Conservation (phyloP, 768 basidiomycete species). For the Gelatoporia subvermispora region DNA sequence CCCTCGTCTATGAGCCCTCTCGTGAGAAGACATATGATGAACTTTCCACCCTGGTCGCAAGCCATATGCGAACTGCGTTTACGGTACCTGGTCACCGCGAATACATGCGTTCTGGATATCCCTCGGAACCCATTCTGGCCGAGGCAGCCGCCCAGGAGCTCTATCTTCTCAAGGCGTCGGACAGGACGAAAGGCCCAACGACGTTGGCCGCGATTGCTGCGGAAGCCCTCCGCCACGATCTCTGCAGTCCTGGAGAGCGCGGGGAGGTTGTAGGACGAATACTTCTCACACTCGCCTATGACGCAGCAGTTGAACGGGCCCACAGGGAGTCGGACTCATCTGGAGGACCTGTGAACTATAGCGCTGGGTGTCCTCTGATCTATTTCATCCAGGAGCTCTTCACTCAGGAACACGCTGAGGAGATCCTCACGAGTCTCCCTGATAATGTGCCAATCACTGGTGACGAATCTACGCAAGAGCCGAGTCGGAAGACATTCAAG, state of each 20-base stretch:
- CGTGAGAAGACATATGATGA: conserved; percentile 1
- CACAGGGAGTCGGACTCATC: neutral
- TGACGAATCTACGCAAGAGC: no score
- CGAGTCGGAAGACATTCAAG: conserved; percentile 4
- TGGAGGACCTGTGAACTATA: neutral
- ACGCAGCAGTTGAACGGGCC: conserved; percentile 4
- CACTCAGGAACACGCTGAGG: conserved; percentile 4
- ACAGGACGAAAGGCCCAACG: no score
- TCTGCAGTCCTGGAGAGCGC: conserved; percentile 6
- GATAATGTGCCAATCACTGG: conserved; percentile 14
- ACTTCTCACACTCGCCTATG: conserved; percentile 22
- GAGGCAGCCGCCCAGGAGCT: conserved; percentile 23
- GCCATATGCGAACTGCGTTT: conserved; percentile 24
- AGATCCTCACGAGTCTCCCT: conserved; percentile 17
- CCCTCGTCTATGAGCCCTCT: neutral
- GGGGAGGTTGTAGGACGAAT: conserved; percentile 24
- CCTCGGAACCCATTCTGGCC: conserved; percentile 32
- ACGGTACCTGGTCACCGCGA: conserved; percentile 21
- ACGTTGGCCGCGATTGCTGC: no score
- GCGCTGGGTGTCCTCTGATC: conserved; percentile 6
- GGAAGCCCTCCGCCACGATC: neutral
- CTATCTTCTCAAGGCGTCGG: neutral
- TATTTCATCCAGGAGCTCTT: conserved; percentile 20
- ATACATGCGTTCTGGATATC: conserved; percentile 24
- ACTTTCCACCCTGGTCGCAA: conserved; percentile 15